phyloP scores from a whole-genome alignment of 176 grass and related monocot species.

The Oryza meridionalis region DNA sequence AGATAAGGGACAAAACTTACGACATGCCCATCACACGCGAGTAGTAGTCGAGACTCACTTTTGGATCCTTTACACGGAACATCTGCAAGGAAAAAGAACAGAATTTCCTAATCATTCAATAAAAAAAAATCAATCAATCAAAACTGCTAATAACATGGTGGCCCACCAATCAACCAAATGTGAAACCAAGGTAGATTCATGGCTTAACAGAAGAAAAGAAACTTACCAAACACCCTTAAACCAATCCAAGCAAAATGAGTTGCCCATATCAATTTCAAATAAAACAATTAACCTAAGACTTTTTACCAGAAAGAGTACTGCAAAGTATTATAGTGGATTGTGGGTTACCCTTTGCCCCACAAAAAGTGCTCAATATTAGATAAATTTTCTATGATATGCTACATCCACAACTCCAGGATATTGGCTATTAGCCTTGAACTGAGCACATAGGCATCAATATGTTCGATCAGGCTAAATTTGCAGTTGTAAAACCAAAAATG shows the following conservation, averaged over 20 bases:
- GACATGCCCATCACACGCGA: slow-evolving; percentile 94
- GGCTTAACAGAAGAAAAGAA: not conserved
- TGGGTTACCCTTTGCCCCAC: not conserved
- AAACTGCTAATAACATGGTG: slow-evolving; percentile 8
- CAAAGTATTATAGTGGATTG: not conserved
- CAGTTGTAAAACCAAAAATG: not conserved
- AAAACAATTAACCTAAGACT: slow-evolving; percentile 1
- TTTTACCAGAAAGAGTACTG: not conserved
- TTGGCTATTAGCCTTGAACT: not conserved
- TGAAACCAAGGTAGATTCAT: not conserved
- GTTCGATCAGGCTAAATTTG: not conserved
- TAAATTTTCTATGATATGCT: not conserved
- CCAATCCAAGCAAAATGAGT: not conserved
- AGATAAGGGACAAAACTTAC: slow-evolving; percentile 60
- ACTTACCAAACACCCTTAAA: not conserved
- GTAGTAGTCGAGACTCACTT: slow-evolving; percentile 97
- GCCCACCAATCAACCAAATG: not conserved
- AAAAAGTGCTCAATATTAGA: not conserved
- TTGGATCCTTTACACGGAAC: slow-evolving; percentile 92
- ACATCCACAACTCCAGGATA: not conserved
- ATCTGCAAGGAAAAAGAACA: slow-evolving; percentile 60
- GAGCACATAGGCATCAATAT: not conserved
- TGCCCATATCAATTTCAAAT: not conserved
- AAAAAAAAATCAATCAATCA: not conserved
- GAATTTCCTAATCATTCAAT: not conserved